Evolutionary conservation across 306 rosid genomes (phyloP).

Genomic region (Vigna reflexopilosa): DNA sequence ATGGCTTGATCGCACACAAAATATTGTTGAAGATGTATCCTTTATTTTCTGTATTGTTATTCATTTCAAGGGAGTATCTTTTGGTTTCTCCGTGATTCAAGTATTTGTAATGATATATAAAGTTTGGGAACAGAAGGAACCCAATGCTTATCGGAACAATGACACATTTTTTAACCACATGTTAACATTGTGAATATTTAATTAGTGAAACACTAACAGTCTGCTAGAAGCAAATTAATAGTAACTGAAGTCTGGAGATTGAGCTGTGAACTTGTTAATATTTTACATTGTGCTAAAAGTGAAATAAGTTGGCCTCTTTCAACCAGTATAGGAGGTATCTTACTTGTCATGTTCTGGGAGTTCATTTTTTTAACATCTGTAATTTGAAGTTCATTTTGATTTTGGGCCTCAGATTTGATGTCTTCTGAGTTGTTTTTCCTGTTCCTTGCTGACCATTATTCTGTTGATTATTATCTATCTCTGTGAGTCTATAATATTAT

Average conservation of each 20-base stretch:
- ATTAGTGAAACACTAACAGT: not conserved
- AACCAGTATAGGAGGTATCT: not conserved
- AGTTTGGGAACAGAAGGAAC: conserved; percentile 13
- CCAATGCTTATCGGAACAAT: not conserved
- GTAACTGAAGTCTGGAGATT: not conserved
- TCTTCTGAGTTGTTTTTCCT: conserved; percentile 2
- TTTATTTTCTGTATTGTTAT: conserved; percentile 21
- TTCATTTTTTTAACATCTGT: not conserved
- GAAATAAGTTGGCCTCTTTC: conserved; percentile 3
- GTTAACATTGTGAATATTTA: not conserved
- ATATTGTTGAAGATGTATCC: conserved; percentile 95
- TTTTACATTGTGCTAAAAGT: conserved; percentile 5
- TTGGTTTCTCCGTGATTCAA: not conserved
- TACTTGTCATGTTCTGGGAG: not conserved
- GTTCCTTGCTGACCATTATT: conserved; percentile 4
- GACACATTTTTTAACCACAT: conserved; percentile 9
- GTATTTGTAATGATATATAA: not conserved
- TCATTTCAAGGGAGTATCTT: not conserved
- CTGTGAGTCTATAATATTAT: conserved; percentile 4
- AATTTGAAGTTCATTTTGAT: not conserved
- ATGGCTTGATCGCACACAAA: conserved; percentile 87
- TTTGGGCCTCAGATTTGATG: not conserved
- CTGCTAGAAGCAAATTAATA: not conserved
- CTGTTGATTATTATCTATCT: conserved; percentile 11
- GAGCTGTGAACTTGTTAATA: not conserved